phyloP scores from a whole-genome alignment of 768 basidiomycete genomes.

The Suillus weaverae region DNA sequence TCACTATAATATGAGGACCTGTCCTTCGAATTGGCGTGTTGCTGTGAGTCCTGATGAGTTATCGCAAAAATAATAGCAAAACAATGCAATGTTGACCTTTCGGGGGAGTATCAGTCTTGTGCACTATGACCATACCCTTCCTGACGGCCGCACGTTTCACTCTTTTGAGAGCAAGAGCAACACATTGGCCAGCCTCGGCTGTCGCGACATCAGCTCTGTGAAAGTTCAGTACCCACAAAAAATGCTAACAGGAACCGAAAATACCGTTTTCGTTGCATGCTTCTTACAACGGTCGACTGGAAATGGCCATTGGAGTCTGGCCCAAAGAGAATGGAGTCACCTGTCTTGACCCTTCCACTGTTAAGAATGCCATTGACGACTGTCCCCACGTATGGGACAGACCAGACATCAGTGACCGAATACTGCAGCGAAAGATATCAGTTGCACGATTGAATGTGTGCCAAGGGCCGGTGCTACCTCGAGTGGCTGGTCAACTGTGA shows the following conservation, averaged over 20 bases:
- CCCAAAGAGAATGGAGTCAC: slow-evolving; percentile 81
- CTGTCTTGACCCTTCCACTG: slow-evolving; percentile 69
- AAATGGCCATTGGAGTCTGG: slow-evolving; percentile 94
- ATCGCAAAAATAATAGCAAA: background rate
- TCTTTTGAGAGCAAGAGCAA: slow-evolving; percentile 89
- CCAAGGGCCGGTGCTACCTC: slow-evolving; percentile 50
- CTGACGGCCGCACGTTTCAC: slow-evolving; percentile 78
- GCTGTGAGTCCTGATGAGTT: slow-evolving; percentile 41
- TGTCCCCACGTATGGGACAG: slow-evolving; percentile 82
- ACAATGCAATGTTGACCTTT: slow-evolving; percentile 47
- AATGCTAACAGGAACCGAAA: slow-evolving; percentile 17
- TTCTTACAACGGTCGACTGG: slow-evolving; percentile 75
- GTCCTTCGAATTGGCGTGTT: slow-evolving; percentile 85
- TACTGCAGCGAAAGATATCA: slow-evolving; percentile 46
- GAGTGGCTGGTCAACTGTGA: slow-evolving; percentile 73
- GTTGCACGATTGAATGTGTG: background rate
- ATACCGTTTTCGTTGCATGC: slow-evolving; percentile 91
- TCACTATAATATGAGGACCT: slow-evolving; percentile 90
- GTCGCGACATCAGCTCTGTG: slow-evolving; percentile 72
- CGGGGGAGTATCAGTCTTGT: slow-evolving; percentile 75
- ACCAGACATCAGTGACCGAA: slow-evolving; percentile 86
- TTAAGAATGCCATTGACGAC: slow-evolving; percentile 86
- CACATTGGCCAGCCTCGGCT: slow-evolving; percentile 95
- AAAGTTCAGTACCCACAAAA: slow-evolving; percentile 6
- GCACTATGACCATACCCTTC: slow-evolving; percentile 94